Conservation (phyloP, 768 basidiomycete genomes). For the Lyophyllum shimeji region DNA sequence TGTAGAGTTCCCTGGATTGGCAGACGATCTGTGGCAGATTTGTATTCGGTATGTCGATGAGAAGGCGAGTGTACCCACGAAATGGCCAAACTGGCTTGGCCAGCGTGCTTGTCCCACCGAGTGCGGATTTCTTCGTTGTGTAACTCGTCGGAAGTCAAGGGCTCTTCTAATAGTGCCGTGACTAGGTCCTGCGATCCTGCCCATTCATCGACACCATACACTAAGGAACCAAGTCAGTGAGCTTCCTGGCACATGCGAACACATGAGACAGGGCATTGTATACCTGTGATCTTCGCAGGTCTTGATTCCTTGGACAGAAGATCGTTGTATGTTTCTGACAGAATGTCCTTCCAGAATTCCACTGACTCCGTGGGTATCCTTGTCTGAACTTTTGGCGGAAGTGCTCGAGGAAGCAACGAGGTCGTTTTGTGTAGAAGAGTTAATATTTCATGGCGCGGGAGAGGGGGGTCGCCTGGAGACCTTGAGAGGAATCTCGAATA, state of each 20-base stretch:
- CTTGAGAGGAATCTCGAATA: constrained; percentile 1
- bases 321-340: constrained; percentile 35
- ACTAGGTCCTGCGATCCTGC: constrained; percentile 59
- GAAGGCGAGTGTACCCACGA: constrained; percentile 34
- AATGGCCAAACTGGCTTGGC: constrained; percentile 32
- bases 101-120: constrained; percentile 43
- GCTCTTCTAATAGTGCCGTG: constrained; percentile 70
- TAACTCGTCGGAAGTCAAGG: constrained; percentile 53
- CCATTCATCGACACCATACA: constrained; percentile 56
- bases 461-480: background rate
- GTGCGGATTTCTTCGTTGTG: constrained; percentile 42
- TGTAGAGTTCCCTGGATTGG: constrained; percentile 13
- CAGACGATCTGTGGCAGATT: constrained; percentile 7
- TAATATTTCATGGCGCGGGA: constrained; percentile 28
- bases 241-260: constrained; percentile 1
- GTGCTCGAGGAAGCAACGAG: constrained; percentile 44
- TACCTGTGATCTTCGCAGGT: constrained; percentile 50
- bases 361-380: constrained; percentile 24
- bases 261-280: constrained; percentile 18
- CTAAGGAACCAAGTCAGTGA: constrained; percentile 32
- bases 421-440: constrained; percentile 50
- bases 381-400: constrained; percentile 22
- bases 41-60: constrained; percentile 23
- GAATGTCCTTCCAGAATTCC: constrained; percentile 47
- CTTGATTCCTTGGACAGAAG: constrained; percentile 28